A percentile compares a stretch with the other conserved stretches of the same genome.
Evolutionary conservation across 768 basidiomycete genomes (phyloP).

Genomic region (Mycena galopus): DNA sequence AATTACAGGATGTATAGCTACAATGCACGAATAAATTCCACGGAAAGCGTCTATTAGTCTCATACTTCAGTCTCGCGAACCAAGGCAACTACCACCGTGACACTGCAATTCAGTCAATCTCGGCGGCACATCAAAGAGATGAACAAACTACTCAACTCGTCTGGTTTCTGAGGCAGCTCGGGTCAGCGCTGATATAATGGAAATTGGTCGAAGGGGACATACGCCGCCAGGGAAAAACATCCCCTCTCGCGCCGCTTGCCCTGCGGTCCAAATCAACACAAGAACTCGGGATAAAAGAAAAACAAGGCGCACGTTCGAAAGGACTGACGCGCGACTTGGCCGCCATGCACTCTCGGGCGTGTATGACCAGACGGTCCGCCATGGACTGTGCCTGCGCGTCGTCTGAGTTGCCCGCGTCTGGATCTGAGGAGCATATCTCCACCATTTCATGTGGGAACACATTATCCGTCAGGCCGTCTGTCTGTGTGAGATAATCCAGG

Average conservation of each 20-base stretch:
- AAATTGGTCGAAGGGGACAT: background rate
- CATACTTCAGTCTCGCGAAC: constrained; percentile 26
- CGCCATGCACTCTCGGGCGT: constrained; percentile 63
- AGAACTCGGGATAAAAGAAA: background rate
- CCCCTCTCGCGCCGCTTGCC: constrained; percentile 31
- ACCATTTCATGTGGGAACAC: constrained; percentile 34
- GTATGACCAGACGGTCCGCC: constrained; percentile 66
- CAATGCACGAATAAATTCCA: background rate
- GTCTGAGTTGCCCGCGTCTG: constrained; percentile 36
- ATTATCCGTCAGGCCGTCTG: constrained; percentile 37
- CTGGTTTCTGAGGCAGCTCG: constrained; percentile 30
- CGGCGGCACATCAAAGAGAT: background rate
- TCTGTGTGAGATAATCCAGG: constrained; percentile 10
- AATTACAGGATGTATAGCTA: background rate
- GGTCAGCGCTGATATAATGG: background rate
- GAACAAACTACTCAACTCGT: constrained; percentile 27
- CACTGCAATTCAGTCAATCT: constrained; percentile 15
- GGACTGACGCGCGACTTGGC: constrained; percentile 62
- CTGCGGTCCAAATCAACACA: constrained; percentile 2
- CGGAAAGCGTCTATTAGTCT: background rate
- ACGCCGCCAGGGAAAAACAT: constrained; percentile 38
- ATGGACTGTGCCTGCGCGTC: constrained; percentile 61
- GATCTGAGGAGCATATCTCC: constrained; percentile 48
- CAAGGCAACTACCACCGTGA: constrained; percentile 33
- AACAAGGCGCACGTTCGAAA: constrained; percentile 57